A percentile compares a stretch with the other conserved stretches of the same genome.
These are phyloP conservation scores for Cladosporium sp. DNA, from an alignment of 2,329 filamentous ascomycete species.

Conservation along the genomic window DNA sequence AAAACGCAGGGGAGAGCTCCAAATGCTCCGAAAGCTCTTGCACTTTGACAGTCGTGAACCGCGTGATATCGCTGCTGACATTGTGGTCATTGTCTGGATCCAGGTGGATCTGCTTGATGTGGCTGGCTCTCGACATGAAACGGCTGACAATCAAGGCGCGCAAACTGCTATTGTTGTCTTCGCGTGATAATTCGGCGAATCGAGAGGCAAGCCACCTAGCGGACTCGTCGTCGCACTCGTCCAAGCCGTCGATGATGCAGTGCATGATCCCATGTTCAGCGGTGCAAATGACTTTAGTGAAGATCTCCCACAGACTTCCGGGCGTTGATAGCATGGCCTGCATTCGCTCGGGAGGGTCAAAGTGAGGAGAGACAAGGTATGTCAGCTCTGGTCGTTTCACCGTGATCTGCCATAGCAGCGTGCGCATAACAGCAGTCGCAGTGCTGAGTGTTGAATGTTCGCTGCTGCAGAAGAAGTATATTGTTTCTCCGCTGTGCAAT, in stretches of 20 bases:
- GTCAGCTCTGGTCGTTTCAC: constrained; percentile 15
- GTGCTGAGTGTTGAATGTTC: constrained; percentile 27
- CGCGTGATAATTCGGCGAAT: constrained; percentile 11
- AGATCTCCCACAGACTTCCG: not conserved
- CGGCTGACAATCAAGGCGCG: not conserved
- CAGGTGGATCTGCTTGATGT: too few relatives aligned
- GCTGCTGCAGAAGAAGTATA: constrained; percentile 26
- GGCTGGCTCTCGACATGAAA: too few relatives aligned
- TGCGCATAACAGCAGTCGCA: constrained; percentile 21
- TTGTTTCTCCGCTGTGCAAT: not conserved
- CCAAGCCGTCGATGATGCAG: constrained; percentile 30
- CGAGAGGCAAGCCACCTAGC: constrained; percentile 13
- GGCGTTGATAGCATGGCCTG: not conserved
- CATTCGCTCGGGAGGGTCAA: not conserved
- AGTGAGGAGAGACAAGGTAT: not conserved
- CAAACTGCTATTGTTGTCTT: not conserved
- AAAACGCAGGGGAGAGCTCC: too few relatives aligned
- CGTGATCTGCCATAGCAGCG: constrained; percentile 26
- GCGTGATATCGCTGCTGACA: too few relatives aligned
- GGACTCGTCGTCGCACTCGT: constrained; percentile 24
- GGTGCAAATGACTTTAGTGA: too few relatives aligned
- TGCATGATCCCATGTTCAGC: constrained; percentile 16
- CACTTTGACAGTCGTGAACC: too few relatives aligned
- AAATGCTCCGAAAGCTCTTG: too few relatives aligned
- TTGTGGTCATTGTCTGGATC: too few relatives aligned